Evolutionary conservation across 208 protist species (phyloP).

Genomic region (Strigomonas galati): DNA sequence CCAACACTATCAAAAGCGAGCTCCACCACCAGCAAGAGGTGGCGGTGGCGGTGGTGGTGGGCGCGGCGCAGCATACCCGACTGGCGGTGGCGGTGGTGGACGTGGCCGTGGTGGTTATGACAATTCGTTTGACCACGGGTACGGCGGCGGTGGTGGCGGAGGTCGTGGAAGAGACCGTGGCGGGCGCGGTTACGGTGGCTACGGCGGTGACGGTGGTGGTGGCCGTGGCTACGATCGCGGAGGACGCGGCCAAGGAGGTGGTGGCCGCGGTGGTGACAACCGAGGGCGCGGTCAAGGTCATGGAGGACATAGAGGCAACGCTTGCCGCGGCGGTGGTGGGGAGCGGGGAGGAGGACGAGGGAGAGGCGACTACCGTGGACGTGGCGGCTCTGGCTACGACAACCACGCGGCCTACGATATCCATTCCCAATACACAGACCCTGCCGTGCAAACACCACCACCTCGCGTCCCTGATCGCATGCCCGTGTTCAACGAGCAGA

Average conservation of each 20-base stretch:
- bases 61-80: background rate
- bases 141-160: background rate
- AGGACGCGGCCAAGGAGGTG: constrained; percentile 7
- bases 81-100: constrained; percentile 7
- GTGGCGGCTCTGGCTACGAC: background rate
- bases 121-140: background rate
- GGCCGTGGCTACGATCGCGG: background rate
- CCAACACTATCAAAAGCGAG: constrained; percentile 19
- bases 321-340: constrained; percentile 4
- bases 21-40: background rate
- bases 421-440: background rate
- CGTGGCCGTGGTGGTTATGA: constrained; percentile 6
- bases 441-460: constrained; percentile 8
- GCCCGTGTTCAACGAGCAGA: constrained; percentile 21
- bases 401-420: too few relatives aligned
- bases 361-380: constrained; percentile 15
- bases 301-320: background rate
- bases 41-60: constrained; percentile 5
- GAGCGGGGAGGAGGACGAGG: constrained; percentile 8
- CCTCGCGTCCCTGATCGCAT: constrained; percentile 3
- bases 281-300: constrained; percentile 9
- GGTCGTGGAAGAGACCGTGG: constrained; percentile 1
- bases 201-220: constrained; percentile 10
- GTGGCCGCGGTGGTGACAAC: constrained; percentile 1
- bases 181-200: constrained; percentile 13